These are phyloP conservation scores for Parastagonospora nodorum DNA, from an alignment of 2,329 filamentous ascomycete genomes.

Conservation along the genomic window DNA sequence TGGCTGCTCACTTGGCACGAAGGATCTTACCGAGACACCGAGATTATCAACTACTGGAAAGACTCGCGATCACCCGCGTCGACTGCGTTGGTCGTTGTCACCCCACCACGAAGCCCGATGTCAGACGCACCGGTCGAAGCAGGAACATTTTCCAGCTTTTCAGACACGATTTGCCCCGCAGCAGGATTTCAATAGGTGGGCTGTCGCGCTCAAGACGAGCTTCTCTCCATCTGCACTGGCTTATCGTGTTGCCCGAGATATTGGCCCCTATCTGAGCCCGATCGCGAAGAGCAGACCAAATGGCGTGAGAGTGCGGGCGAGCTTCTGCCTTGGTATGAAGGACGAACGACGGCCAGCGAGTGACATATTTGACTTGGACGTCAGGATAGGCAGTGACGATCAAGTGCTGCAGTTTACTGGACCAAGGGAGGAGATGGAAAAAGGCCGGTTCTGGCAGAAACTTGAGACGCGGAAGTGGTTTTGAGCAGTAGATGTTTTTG, in stretches of 20 bases:
- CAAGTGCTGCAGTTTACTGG: slow-evolving; percentile 49
- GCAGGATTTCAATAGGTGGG: slow-evolving; percentile 48
- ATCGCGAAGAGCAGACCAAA: slow-evolving; percentile 47
- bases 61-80: slow-evolving; percentile 46
- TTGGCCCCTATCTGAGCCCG: slow-evolving; percentile 49
- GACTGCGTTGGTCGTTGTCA: slow-evolving; percentile 46
- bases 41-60: slow-evolving; percentile 53
- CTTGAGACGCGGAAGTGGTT: slow-evolving; percentile 53
- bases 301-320: slow-evolving; percentile 52
- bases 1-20: slow-evolving; percentile 51
- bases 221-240: slow-evolving; percentile 50
- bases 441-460: slow-evolving; percentile 49
- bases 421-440: slow-evolving; percentile 52
- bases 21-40: slow-evolving; percentile 44
- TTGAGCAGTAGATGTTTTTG: slow-evolving; percentile 13
- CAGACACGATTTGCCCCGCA: slow-evolving; percentile 15
- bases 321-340: slow-evolving; percentile 50
- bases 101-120: slow-evolving; percentile 31
- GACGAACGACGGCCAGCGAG: slow-evolving; percentile 28
- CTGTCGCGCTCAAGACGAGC: slow-evolving; percentile 46
- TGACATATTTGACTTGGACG: slow-evolving; percentile 54
- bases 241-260: slow-evolving; percentile 45
- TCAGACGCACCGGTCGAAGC: slow-evolving; percentile 31
- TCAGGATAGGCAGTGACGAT: slow-evolving; percentile 47
- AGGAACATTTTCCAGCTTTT: slow-evolving; percentile 32